These are phyloP conservation scores for Leishmania mexicana DNA, from an alignment of 208 protist species.

Conservation along the genomic window DNA sequence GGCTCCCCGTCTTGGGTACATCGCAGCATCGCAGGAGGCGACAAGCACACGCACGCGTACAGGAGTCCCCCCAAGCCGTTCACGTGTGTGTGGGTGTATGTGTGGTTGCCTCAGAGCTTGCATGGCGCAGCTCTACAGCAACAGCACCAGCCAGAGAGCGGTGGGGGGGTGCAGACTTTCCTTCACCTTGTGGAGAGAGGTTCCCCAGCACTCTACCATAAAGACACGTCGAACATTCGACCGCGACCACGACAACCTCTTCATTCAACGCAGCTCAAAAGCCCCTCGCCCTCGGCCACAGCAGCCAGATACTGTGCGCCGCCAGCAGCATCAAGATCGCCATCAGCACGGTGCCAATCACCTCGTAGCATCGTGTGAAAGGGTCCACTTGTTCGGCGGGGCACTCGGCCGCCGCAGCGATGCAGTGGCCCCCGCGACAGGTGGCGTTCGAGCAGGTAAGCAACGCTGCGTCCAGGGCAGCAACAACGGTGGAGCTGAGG, in stretches of 20 bases:
- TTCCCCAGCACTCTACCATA: background rate
- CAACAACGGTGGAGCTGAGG: background rate
- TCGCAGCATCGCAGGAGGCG: background rate
- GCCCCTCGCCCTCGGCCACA: background rate
- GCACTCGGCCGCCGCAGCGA: conserved; percentile 1
- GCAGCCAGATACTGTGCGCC: conserved; percentile 3
- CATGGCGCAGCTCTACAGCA: background rate
- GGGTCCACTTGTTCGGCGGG: conserved; percentile 6
- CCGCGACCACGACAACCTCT: background rate
- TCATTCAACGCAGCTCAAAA: background rate
- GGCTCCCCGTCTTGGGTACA: background rate
- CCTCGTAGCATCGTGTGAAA: conserved; percentile 20
- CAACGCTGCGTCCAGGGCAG: background rate
- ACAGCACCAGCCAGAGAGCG: background rate
- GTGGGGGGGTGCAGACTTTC: background rate
- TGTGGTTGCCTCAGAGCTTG: background rate
- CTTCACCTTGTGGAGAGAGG: background rate
- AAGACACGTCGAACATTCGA: background rate
- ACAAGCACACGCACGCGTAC: background rate
- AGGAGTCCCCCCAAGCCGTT: background rate
- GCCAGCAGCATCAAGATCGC: background rate
- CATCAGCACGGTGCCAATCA: conserved; percentile 6
- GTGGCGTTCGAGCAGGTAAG: conserved; percentile 5
- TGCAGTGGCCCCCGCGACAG: conserved; percentile 13
- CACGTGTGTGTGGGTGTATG: background rate